Conservation (phyloP, 345 rosid species). For the Carallia pectinifolia region DNA sequence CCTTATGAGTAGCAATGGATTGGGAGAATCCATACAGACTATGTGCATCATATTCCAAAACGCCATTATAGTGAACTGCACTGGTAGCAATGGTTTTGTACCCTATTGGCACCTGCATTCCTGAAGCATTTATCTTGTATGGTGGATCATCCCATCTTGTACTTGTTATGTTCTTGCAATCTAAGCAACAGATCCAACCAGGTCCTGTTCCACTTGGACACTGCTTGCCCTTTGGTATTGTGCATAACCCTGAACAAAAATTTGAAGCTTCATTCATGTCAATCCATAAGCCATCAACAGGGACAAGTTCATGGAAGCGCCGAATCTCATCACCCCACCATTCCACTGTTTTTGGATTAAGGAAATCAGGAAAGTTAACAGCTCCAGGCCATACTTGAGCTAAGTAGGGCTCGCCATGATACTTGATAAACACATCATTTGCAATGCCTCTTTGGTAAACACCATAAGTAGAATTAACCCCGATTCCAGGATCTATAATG, state of each 20-base stretch:
- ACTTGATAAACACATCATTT: conserved; percentile 85
- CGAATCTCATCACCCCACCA: conserved; percentile 97
- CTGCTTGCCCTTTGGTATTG: conserved; percentile 53
- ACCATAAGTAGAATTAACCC: conserved; percentile 75
- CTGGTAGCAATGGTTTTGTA: conserved; percentile 94
- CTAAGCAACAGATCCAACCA: conserved; percentile 96
- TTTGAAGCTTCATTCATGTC: conserved; percentile 98
- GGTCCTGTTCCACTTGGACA: conserved; percentile 87
- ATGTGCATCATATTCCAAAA: conserved; percentile 86
- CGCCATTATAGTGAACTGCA: conserved; percentile 90
- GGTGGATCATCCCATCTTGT: conserved; percentile 97
- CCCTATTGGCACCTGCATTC: conserved; percentile 64
- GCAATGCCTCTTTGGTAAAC: conserved; percentile 75
- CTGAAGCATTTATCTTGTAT: conserved; percentile 92
- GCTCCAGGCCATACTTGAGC: conserved; percentile 99
- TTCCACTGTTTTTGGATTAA: conserved; percentile 78
- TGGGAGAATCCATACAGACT: conserved; percentile 92
- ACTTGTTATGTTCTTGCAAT: conserved; percentile 86
- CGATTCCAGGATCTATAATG: conserved; percentile 74
- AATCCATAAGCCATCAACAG: conserved; percentile 90
- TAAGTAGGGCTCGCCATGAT: conserved; percentile 71
- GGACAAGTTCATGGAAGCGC: conserved; percentile 85
- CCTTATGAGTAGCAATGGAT: conserved; percentile 84
- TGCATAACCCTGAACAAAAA: conserved; percentile 80
- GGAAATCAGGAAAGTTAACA: conserved; percentile 92